These are phyloP conservation scores for Penicillium bovifimosum DNA, from an alignment of 495 filamentous ascomycete species.

Conservation along the genomic window DNA sequence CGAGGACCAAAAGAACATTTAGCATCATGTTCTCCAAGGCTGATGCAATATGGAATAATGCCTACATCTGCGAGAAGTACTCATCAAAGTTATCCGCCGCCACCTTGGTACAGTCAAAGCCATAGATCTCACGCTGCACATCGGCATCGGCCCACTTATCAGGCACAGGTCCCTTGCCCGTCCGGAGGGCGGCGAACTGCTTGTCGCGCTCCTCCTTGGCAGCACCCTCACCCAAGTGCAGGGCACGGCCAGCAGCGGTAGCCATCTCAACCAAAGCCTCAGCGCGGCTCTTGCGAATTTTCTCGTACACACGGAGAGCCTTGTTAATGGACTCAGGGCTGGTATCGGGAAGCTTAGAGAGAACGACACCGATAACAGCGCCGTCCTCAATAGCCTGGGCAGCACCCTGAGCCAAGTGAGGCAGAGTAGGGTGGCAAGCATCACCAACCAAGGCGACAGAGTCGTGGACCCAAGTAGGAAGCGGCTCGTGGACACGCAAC, in stretches of 20 bases:
- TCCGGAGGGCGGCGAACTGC: conserved; percentile 58
- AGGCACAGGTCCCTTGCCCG: conserved; percentile 54
- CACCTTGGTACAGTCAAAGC: conserved; percentile 59
- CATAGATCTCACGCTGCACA: conserved; percentile 72
- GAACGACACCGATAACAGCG: conserved; percentile 62
- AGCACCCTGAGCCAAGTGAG: conserved; percentile 73
- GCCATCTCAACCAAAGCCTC: conserved; percentile 66
- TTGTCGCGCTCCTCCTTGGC: conserved; percentile 72
- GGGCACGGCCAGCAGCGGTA: conserved; percentile 55
- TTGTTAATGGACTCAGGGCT: conserved; percentile 54
- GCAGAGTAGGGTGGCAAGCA: conserved; percentile 74
- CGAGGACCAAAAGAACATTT: background rate
- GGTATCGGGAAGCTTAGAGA: conserved; percentile 50
- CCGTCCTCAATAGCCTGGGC: conserved; percentile 83
- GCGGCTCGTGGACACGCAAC: conserved; percentile 61
- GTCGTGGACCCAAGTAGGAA: conserved; percentile 66
- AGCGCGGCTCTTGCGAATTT: conserved; percentile 63
- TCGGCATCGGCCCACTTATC: conserved; percentile 82
- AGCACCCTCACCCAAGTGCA: conserved; percentile 70
- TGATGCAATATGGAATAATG: conserved; percentile 5
- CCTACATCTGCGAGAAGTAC: conserved; percentile 44
- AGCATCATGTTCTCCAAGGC: background rate
- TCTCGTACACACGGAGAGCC: conserved; percentile 66
- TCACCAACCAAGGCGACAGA: conserved; percentile 69
- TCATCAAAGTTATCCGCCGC: conserved; percentile 56